Conservation (phyloP, 148 eudicot species). For the Spergularia bocconei region DNA sequence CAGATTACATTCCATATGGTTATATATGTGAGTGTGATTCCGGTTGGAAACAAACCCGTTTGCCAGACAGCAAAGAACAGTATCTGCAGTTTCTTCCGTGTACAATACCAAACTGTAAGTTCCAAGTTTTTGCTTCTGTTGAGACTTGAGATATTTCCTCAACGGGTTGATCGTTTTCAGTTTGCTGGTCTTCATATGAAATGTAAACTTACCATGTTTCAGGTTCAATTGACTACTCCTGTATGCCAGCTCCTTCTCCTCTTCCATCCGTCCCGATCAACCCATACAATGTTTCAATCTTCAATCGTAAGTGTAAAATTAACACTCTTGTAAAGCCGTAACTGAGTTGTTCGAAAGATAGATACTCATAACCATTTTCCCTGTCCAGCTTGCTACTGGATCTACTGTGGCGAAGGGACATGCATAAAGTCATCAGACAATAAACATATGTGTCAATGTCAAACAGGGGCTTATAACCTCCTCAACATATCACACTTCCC, state of each 20-base stretch:
- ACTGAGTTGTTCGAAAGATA: too few relatives aligned
- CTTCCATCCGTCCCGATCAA: constrained; percentile 50
- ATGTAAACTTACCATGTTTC: constrained; percentile 10
- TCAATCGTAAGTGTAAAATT: constrained; percentile 49
- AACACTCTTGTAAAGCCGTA: neutral
- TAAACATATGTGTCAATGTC: constrained; percentile 59
- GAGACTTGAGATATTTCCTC: neutral
- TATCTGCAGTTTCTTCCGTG: constrained; percentile 63
- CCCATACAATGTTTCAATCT: constrained; percentile 42
- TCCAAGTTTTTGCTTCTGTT: neutral
- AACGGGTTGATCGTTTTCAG: neutral
- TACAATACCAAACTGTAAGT: constrained; percentile 56
- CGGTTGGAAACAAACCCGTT: constrained; percentile 57
- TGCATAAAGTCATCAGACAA: constrained; percentile 47
- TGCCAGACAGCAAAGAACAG: constrained; percentile 30
- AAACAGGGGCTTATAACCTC: constrained; percentile 50
- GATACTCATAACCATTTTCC: neutral
- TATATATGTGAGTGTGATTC: constrained; percentile 53
- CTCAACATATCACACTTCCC: constrained; percentile 59
- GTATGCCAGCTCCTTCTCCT: constrained; percentile 66
- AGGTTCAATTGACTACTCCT: constrained; percentile 71
- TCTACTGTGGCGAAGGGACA: constrained; percentile 73
- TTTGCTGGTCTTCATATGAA: neutral
- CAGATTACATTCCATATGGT: constrained; percentile 37
- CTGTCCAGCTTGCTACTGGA: constrained; percentile 64